Evolutionary conservation across 1,284 basidiomycete species (phyloP), one percentile per base, ranked within the genome.

Genomic region (Tylopilus microsporus): DNA sequence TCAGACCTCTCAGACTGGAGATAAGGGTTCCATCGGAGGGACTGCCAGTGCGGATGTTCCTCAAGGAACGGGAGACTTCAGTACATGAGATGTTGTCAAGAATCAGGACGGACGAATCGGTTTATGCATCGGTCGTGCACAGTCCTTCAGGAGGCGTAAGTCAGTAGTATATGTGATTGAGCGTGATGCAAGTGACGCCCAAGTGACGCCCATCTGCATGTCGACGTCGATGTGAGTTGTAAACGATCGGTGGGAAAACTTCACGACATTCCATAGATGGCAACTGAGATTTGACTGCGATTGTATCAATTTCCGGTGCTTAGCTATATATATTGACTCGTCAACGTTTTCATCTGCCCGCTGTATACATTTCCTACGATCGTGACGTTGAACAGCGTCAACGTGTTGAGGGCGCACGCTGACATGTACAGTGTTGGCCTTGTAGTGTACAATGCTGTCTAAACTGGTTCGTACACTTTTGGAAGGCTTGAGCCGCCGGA

Each of bases 391-490:
- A 32, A 32, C 32, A 32, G 32, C 32, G 8, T 32, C 32, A 32
- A 16, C 12, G 13, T 16, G 12, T 21, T 32, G 25, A 32, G 25
- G 37, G 61, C 21, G 48, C 43, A 8, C 37, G 9, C 15, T 55
- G 48, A 32, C 53, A 47, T 19, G n/a, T n/a, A n/a, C n/a, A n/a
- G n/a, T 3, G 52, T 58, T 52, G 36, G 61, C 62, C 55, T 57
- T 43, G 58, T 54, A 58, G 37, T 42, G 34, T 49, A 51, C 59
- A 52, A 58, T 12, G 34, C 49, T 39, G 6, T 43, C 34, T 8
- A 42, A n/a, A 47, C 50, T 18, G 6, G 32, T 47, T 51, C 55
- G 55, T 63, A 59, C 59, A 12, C 25, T 58, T 70, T 70, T 61
- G 68, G 66, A 58, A 68, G 9, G 13, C 30, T 52, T 41, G 59